A percentile compares a stretch with the other conserved stretches of the same genome.
Evolutionary conservation across 2,329 filamentous ascomycete genomes (phyloP).

Genomic region (Atkinsonella hypoxylon): DNA sequence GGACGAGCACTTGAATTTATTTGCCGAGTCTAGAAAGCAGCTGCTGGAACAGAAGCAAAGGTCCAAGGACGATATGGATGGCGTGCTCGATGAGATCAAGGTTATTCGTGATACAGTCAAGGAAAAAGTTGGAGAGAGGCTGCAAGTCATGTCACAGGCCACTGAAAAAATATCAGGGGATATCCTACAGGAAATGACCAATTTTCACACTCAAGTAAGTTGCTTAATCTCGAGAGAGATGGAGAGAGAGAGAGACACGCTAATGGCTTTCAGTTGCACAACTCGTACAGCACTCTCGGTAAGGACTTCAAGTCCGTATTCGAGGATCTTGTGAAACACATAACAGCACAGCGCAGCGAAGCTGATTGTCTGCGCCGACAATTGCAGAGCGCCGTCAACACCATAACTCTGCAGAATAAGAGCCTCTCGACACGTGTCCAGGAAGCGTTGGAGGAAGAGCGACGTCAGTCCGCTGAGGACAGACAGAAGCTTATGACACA

Average conservation of each 20-base stretch:
- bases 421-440: constrained; percentile 55
- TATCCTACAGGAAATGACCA: constrained; percentile 71
- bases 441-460: constrained; percentile 63
- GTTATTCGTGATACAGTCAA: constrained; percentile 83
- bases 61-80: constrained; percentile 77
- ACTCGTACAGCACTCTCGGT: constrained; percentile 72
- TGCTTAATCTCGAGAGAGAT: neutral
- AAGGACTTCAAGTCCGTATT: constrained; percentile 80
- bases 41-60: constrained; percentile 55
- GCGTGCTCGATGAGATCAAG: constrained; percentile 85
- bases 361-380: constrained; percentile 61
- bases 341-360: constrained; percentile 66
- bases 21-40: constrained; percentile 55
- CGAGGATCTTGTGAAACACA: constrained; percentile 63
- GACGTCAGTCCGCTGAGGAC: constrained; percentile 58
- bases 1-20: constrained; percentile 53
- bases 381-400: constrained; percentile 56
- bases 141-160: constrained; percentile 70
- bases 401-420: constrained; percentile 56
- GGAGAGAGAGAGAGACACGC: neutral
- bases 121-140: constrained; percentile 67
- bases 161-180: constrained; percentile 84
- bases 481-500: constrained; percentile 62
- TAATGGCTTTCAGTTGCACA: constrained; percentile 48
- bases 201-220: constrained; percentile 61